Evolutionary conservation across 1,284 basidiomycete genomes (phyloP), one percentile per base, ranked within the genome.

Genomic region (Anthracocystis walkeri): DNA sequence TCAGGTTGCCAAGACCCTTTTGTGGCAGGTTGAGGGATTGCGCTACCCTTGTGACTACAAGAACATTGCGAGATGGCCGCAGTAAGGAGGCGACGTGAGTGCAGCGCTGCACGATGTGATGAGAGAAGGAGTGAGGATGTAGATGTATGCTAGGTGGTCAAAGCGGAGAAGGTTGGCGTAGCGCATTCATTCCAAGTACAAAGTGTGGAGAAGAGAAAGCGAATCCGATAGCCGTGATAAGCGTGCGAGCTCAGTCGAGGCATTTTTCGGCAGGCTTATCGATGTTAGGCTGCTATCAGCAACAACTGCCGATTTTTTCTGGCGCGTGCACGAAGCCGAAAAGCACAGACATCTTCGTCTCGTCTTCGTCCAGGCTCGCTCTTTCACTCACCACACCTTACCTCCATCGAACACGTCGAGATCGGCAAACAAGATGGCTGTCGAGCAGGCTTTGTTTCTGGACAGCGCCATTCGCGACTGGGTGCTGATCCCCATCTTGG

Each of bases 401-500:
- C 46, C 11, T 5, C 35, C n/a, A n/a, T 25, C 14, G 21, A 3
- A 20, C 18, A 40, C 18, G 18, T 12, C 12, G 16, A 40, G 18
- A 21, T 2, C 48, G 48, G 21, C 16, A 18, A 20, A 29, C 55
- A 69, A 38, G 33, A 75, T 75, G 73, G 66, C 68, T 29, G 48
- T 60, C n/a, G 74, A 70, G 41, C 77, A 79, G 21, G 41, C 74
- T 1, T 56, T 81, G 29, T 75, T 81, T 16, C 74, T 81, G 23
- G 80, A 81, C 61, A 79, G 79, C 57, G 77, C 82, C 2, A 77
- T 78, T 25, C 80, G 88, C 84, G 86, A 88, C 79, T 89, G 88
- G 89, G 89, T 99, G 48, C 87, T 99, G 65, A 93, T 99, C 85
- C 97, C 97, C 63, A 97, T 99, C 86, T 96, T 95, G 49, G 88